Percentiles rank a stretch among this genome's conserved stretches.
Conservation (phyloP, 2,329 filamentous ascomycete genomes). For the Cercospora beticola region DNA sequence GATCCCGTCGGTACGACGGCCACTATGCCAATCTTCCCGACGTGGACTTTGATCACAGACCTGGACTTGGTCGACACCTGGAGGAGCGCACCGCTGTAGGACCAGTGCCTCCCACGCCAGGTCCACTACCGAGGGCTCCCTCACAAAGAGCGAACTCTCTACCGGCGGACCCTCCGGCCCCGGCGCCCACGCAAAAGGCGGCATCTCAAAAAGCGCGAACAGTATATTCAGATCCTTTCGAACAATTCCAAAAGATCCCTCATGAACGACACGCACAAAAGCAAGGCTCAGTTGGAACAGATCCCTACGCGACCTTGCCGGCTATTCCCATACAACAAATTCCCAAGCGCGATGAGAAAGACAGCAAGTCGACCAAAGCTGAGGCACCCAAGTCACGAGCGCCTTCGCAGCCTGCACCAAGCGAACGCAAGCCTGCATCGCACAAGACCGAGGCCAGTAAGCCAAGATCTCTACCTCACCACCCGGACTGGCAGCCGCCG, state of each 20-base stretch:
- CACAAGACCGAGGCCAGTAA: slow-evolving; percentile 1
- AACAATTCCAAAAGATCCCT: background rate
- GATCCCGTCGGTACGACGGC: background rate
- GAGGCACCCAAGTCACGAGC: slow-evolving; percentile 9
- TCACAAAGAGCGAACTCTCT: background rate
- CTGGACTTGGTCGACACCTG: slow-evolving; percentile 7
- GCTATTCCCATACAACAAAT: background rate
- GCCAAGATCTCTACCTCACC: slow-evolving; percentile 3
- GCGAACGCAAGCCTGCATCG: slow-evolving; percentile 5
- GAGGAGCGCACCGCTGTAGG: background rate
- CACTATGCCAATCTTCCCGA: slow-evolving; percentile 3
- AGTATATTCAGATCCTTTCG: slow-evolving; percentile 6
- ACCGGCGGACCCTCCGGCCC: background rate
- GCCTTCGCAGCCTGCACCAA: slow-evolving; percentile 4
- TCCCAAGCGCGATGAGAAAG: background rate
- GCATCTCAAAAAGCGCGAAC: background rate
- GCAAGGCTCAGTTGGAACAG: background rate
- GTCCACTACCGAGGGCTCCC: background rate
- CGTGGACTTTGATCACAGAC: slow-evolving; percentile 4
- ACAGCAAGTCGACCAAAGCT: slow-evolving; percentile 9
- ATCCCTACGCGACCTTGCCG: slow-evolving; percentile 8
- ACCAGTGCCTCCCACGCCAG: background rate
- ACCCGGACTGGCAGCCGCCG: slow-evolving; percentile 8
- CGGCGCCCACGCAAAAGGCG: background rate
- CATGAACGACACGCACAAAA: background rate